Evolutionary conservation across 225 moss, liverwort and hornwort genomes (phyloP), one percentile per base, ranked within the genome.

Genomic region (Anthoceros angustus): DNA sequence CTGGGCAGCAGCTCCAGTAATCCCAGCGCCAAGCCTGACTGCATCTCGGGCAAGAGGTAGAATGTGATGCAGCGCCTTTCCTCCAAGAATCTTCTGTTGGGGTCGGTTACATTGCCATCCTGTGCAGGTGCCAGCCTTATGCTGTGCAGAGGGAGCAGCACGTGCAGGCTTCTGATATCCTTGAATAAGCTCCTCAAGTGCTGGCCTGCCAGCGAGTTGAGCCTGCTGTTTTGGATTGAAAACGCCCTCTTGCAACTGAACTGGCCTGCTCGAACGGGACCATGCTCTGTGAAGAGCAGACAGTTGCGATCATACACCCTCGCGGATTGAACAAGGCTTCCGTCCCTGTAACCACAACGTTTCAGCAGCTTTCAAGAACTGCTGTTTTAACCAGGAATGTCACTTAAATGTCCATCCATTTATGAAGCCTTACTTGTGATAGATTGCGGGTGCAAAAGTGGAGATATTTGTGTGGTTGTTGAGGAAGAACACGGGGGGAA

Each of bases 211-310:
- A 18, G 18, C n/a, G 55, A 55, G 55, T 18, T 55, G 16, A 55
- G 55, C 55, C 14, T 15, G 16, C 55, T 23, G 55, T 55, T 55
- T 18, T 23, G 55, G 55, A 55, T 55, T 18, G 55, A 55, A 23
- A 55, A 55, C n/a, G 55, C 55, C n/a, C 23, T 55, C 55, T 55
- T 55, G 55, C 55, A 55, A 20, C 55, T 55, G 55, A 55, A 55
- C n/a, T 55, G 55, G 14, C n/a, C n/a, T 20, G 55, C 10, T 20
- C 55, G 55, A 20, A 55, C n/a, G 10, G 55, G 55, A 9, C 55
- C 55, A 23, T 55, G 18, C n/a, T 23, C 23, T 7, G n/a, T 55
- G n/a, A 55, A 20, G 6, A 55, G 18, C 8, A 55, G 55, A 23
- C 55, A 55, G 4, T 55, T 55, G 55, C n/a, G 55, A 23, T 55